Conservation (phyloP, 1,284 basidiomycete species). For the Tilletia walkeri region DNA sequence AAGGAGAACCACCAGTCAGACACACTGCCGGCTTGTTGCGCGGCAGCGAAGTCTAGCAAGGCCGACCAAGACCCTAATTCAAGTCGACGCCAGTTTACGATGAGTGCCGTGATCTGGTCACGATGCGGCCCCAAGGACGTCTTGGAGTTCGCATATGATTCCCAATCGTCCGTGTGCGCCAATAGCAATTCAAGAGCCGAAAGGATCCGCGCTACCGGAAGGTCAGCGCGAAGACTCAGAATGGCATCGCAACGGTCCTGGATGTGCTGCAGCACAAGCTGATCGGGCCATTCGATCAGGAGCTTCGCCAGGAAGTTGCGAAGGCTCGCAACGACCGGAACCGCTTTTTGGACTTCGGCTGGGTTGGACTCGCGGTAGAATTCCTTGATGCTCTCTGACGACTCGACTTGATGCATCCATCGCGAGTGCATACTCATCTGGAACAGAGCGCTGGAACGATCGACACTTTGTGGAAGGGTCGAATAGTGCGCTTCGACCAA, state of each 20-base stretch:
- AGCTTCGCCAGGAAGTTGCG: constrained; percentile 57
- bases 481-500: background rate
- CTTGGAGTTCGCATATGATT: constrained; percentile 82
- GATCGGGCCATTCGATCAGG: constrained; percentile 87
- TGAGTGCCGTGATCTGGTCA: constrained; percentile 68
- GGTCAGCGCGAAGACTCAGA: constrained; percentile 66
- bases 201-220: constrained; percentile 79
- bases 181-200: constrained; percentile 82
- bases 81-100: constrained; percentile 85
- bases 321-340: constrained; percentile 37
- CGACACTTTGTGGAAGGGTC: constrained; percentile 5
- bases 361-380: constrained; percentile 50
- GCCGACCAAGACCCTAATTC: constrained; percentile 85
- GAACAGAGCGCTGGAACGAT: background rate
- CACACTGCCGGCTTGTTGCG: constrained; percentile 57
- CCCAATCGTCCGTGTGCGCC: constrained; percentile 91
- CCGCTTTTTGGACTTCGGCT: constrained; percentile 35
- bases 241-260: constrained; percentile 72
- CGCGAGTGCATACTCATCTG: constrained; percentile 8
- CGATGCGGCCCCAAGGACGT: constrained; percentile 75
- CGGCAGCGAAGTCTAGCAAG: constrained; percentile 64
- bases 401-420: background rate
- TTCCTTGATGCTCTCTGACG: constrained; percentile 24
- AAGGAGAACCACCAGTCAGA: constrained; percentile 88
- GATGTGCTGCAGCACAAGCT: constrained; percentile 89